phyloP scores from a whole-genome alignment of 2,329 filamentous ascomycete genomes.

The Talaromyces sp. region DNA sequence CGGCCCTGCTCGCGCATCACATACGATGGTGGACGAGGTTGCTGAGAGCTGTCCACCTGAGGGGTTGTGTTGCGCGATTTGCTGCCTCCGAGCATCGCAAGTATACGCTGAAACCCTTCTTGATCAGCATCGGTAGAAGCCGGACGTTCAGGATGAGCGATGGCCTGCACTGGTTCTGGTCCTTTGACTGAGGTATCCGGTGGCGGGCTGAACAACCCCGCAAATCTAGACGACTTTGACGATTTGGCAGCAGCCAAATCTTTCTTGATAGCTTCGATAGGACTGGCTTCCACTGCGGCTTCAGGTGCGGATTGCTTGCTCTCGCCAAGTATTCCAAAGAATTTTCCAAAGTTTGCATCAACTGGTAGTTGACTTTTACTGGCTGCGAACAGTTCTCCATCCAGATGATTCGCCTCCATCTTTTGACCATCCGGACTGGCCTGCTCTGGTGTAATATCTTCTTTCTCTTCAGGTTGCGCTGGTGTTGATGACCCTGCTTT shows the following conservation, averaged over 20 bases:
- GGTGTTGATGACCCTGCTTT: slow-evolving; percentile 58
- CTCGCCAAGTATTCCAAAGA: slow-evolving; percentile 63
- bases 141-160: slow-evolving; percentile 35
- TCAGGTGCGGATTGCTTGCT: slow-evolving; percentile 41
- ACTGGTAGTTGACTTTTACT: slow-evolving; percentile 60
- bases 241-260: slow-evolving; percentile 49
- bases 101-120: slow-evolving; percentile 77
- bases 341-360: slow-evolving; percentile 70
- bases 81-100: slow-evolving; percentile 71
- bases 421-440: slow-evolving; percentile 28
- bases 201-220: slow-evolving; percentile 68
- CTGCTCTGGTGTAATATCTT: slow-evolving; percentile 33
- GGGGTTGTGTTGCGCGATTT: slow-evolving; percentile 46
- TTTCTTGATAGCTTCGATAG: slow-evolving; percentile 41
- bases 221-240: slow-evolving; percentile 76
- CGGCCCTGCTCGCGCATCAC: slow-evolving; percentile 31
- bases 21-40: slow-evolving; percentile 30
- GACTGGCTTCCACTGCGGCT: slow-evolving; percentile 37
- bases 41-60: slow-evolving; percentile 37
- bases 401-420: slow-evolving; percentile 39
- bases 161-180: slow-evolving; percentile 24
- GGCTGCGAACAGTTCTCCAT: slow-evolving; percentile 52
- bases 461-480: slow-evolving; percentile 43
- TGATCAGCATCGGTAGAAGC: slow-evolving; percentile 63
- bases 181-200: slow-evolving; percentile 52